A percentile compares a stretch with the other conserved stretches of the same genome.
These are phyloP conservation scores for Erythrobasidium hasegawianum DNA, from an alignment of 1,284 basidiomycete species.

Conservation along the genomic window DNA sequence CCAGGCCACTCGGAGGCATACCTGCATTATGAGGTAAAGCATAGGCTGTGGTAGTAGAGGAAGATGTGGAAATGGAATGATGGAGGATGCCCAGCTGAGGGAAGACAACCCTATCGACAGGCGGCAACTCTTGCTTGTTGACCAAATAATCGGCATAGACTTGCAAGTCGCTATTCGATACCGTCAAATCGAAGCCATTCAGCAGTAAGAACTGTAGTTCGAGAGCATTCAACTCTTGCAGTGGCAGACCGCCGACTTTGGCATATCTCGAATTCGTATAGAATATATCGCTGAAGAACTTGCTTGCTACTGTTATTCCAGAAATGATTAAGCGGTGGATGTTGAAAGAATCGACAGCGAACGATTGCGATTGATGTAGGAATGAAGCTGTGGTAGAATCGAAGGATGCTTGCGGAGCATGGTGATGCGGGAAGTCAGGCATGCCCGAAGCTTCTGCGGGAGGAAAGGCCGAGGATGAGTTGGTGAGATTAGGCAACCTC, in stretches of 20 bases:
- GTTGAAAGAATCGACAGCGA: conserved; percentile 96
- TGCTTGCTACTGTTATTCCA: conserved; percentile 94
- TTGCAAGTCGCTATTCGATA: conserved; percentile 87
- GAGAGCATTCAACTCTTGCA: conserved; percentile 90
- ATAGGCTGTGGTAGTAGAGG: no score
- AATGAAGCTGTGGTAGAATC: neutral
- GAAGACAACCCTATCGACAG: neutral
- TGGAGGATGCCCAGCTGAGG: no score
- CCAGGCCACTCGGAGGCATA: no score
- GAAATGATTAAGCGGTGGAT: conserved; percentile 95
- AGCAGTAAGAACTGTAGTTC: conserved; percentile 94
- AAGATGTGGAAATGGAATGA: no score
- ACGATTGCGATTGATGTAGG: conserved; percentile 47
- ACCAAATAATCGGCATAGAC: conserved; percentile 84
- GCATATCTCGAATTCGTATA: conserved; percentile 99
- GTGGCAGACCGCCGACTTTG: conserved; percentile 93
- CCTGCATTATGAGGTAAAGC: no score
- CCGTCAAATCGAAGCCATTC: conserved; percentile 88
- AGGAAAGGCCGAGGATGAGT: conserved; percentile 19
- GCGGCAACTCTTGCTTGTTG: conserved; percentile 51
- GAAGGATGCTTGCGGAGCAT: neutral
- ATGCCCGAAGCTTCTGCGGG: neutral
- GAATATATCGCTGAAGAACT: conserved; percentile 98
- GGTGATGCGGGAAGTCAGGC: neutral
- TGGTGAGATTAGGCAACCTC: conserved; percentile 59